Evolutionary conservation across 768 basidiomycete species (phyloP).

Genomic region (Panaeolus papilionaceus): DNA sequence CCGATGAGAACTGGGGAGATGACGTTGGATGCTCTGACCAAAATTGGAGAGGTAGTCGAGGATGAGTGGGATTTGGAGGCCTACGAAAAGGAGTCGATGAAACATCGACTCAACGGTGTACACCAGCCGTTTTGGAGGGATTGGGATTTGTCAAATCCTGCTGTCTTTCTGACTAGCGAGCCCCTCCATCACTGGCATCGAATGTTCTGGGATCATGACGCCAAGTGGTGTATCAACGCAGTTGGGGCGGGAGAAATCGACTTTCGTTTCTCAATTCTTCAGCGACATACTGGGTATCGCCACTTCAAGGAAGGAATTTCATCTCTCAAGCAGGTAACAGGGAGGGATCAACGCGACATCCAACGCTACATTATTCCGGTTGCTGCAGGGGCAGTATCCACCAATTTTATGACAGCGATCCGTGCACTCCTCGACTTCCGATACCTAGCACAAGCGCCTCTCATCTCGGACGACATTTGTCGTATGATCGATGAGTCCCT

Average conservation of each 20-base stretch:
- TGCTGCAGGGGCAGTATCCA: conserved; percentile 36
- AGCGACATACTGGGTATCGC: too few relatives aligned
- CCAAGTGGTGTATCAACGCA: conserved; percentile 37
- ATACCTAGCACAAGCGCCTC: conserved; percentile 36
- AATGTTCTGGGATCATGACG: conserved; percentile 40
- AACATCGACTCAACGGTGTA: conserved; percentile 10
- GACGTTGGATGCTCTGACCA: conserved; percentile 19
- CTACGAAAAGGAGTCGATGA: background rate
- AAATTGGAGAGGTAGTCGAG: background rate
- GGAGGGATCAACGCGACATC: too few relatives aligned
- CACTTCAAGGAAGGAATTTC: too few relatives aligned
- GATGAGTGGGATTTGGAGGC: background rate
- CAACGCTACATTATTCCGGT: conserved; percentile 31
- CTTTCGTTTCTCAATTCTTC: too few relatives aligned
- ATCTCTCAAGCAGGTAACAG: too few relatives aligned
- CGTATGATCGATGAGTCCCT: conserved; percentile 28
- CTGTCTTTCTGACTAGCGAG: conserved; percentile 37
- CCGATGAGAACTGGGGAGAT: background rate
- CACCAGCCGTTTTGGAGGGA: conserved; percentile 41
- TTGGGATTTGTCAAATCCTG: conserved; percentile 36
- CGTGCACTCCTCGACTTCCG: conserved; percentile 39
- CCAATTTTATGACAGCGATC: conserved; percentile 34
- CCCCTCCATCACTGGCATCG: background rate
- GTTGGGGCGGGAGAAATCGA: too few relatives aligned
- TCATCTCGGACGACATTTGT: conserved; percentile 25